phyloP scores from a whole-genome alignment of 352 stramenopile genomes.

The Hyaloperonospora arabidopsidis region DNA sequence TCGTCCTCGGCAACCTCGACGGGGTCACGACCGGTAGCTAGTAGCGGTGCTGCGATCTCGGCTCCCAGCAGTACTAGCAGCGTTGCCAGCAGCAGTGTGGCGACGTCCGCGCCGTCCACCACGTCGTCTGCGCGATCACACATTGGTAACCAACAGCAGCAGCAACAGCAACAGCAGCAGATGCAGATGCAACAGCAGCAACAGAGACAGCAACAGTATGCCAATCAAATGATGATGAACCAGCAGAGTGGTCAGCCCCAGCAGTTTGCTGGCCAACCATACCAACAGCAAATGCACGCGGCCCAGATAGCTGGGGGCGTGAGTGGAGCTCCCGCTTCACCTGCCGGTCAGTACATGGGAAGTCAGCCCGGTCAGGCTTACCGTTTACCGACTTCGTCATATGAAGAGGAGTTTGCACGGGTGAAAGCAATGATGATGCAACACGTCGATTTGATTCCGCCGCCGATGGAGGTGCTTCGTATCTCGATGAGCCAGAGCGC shows the following conservation, averaged over 20 bases:
- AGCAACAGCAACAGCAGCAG: conserved; percentile 34
- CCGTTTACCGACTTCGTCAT: conserved; percentile 53
- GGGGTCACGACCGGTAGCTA: background rate
- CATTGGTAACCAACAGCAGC: conserved; percentile 45
- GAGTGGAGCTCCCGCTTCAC: conserved; percentile 21
- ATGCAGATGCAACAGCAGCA: conserved; percentile 30
- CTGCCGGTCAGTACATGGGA: conserved; percentile 57
- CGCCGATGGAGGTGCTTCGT: conserved; percentile 79
- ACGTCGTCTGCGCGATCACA: conserved; percentile 64
- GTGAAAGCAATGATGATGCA: conserved; percentile 87
- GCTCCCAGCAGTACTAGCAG: conserved; percentile 9
- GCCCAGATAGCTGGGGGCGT: conserved; percentile 29
- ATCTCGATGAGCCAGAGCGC: conserved; percentile 75
- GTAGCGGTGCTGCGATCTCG: conserved; percentile 8
- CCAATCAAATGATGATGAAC: conserved; percentile 72
- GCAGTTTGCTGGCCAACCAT: conserved; percentile 35
- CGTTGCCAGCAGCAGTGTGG: conserved; percentile 14
- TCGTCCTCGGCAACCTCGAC: conserved; percentile 11
- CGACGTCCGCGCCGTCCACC: conserved; percentile 28
- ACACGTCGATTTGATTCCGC: conserved; percentile 78
- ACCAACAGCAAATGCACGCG: conserved; percentile 49
- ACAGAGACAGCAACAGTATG: conserved; percentile 50
- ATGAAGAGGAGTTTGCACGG: conserved; percentile 81
- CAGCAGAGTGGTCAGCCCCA: conserved; percentile 35
- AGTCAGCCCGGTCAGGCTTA: conserved; percentile 41